phyloP scores from a whole-genome alignment of 2,329 filamentous ascomycete genomes.

The Epichloe aotearoae region DNA sequence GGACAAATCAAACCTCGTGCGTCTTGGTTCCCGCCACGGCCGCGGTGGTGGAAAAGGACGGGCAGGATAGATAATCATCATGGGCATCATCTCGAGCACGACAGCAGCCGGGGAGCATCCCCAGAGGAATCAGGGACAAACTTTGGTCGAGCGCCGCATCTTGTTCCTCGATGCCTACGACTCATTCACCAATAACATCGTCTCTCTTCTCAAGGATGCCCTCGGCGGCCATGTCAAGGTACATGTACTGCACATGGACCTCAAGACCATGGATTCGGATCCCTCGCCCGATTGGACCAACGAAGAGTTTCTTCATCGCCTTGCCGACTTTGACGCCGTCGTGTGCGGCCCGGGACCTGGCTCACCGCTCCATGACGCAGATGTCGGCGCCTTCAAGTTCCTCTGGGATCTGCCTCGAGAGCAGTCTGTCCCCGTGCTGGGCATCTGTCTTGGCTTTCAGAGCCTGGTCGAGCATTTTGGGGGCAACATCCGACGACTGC shows the following conservation, averaged over 20 bases:
- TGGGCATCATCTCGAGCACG: conserved; percentile 2
- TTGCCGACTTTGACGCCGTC: conserved; percentile 62
- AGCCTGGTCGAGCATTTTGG: conserved; percentile 60
- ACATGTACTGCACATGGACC: conserved; percentile 23
- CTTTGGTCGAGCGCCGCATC: conserved; percentile 31
- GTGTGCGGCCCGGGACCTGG: conserved; percentile 88
- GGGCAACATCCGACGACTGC: conserved; percentile 49
- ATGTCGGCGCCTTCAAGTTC: conserved; percentile 69
- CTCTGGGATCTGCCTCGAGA: conserved; percentile 56
- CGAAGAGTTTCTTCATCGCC: conserved; percentile 23
- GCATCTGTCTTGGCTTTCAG: conserved; percentile 84
- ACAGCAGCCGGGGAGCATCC: not conserved
- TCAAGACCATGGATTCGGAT: conserved; percentile 54
- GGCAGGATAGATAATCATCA: not conserved
- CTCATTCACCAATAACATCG: conserved; percentile 92
- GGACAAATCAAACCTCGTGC: not conserved
- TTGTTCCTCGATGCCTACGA: conserved; percentile 94
- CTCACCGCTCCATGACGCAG: conserved; percentile 54
- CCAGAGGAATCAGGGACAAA: not conserved
- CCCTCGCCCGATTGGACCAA: conserved; percentile 29
- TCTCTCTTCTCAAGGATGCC: conserved; percentile 61
- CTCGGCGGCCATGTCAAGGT: conserved; percentile 53
- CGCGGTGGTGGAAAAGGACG: too few species aligned
- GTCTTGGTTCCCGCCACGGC: not conserved
- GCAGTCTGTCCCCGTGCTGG: conserved; percentile 61